Evolutionary conservation across 768 basidiomycete species (phyloP).

Genomic region (Tulasnella sp.): DNA sequence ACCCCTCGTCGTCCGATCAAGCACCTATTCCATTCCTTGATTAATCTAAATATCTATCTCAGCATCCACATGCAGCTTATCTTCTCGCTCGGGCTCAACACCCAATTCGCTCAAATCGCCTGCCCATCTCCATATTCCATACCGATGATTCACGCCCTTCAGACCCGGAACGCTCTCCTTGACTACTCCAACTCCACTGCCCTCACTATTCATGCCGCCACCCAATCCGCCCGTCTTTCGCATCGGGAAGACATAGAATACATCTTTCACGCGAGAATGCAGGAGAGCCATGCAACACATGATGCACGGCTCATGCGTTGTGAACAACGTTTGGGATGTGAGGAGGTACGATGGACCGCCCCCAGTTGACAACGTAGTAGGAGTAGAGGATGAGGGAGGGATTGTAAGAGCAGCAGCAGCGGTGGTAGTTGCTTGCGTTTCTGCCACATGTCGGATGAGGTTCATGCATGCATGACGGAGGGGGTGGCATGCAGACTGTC

Average conservation of each 20-base stretch:
- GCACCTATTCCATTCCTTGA: too few relatives aligned
- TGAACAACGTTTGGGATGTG: slow-evolving; percentile 73
- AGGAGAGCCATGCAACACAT: slow-evolving; percentile 97
- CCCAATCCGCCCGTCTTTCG: slow-evolving; percentile 79
- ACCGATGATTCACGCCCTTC: slow-evolving; percentile 84
- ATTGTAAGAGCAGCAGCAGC: too few relatives aligned
- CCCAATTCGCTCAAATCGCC: slow-evolving; percentile 4
- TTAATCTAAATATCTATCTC: neutral
- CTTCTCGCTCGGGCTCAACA: neutral
- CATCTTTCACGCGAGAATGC: slow-evolving; percentile 86
- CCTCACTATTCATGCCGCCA: slow-evolving; percentile 38
- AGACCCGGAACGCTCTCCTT: slow-evolving; percentile 52
- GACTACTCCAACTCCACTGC: neutral
- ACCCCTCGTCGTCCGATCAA: too few relatives aligned
- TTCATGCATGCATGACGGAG: slow-evolving; percentile 81
- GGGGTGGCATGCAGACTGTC: slow-evolving; percentile 57
- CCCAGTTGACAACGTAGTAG: neutral
- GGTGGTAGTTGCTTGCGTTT: neutral
- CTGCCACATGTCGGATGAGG: slow-evolving; percentile 45
- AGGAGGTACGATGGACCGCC: slow-evolving; percentile 52
- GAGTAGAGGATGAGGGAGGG: neutral
- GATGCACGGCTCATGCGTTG: slow-evolving; percentile 92
- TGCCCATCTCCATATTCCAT: slow-evolving; percentile 57
- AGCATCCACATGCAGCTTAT: neutral
- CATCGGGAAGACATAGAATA: slow-evolving; percentile 58